phyloP scores from a whole-genome alignment of 768 basidiomycete genomes.

The Hypholoma sublateritium region DNA sequence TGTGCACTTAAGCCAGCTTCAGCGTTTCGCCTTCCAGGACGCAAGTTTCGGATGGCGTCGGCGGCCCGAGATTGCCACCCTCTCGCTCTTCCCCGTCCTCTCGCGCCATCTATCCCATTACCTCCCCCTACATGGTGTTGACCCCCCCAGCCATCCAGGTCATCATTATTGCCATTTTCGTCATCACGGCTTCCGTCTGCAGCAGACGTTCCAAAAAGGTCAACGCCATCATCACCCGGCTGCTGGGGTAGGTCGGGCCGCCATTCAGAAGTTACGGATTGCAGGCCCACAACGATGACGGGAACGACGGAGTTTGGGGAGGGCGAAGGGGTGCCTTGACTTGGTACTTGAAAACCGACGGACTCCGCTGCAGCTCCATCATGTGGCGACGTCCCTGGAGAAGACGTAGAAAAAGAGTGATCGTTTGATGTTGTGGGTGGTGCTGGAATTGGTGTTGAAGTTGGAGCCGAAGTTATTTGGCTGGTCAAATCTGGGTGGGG shows the following conservation, averaged over 20 bases:
- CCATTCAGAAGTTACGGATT: constrained; percentile 60
- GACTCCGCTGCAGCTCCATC: too few relatives aligned
- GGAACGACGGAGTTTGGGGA: constrained; percentile 59
- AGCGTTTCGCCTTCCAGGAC: constrained; percentile 34
- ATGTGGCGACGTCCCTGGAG: too few relatives aligned
- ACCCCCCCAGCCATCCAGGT: constrained; percentile 9
- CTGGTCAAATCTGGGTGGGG: constrained; percentile 25
- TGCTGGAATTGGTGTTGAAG: constrained; percentile 1
- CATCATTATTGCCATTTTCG: constrained; percentile 11
- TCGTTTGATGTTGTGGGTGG: not conserved
- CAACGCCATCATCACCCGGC: constrained; percentile 20
- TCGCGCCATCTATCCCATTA: not conserved
- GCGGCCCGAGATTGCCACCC: constrained; percentile 66
- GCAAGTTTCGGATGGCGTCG: constrained; percentile 56
- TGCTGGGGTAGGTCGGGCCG: constrained; percentile 28
- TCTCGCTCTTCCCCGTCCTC: constrained; percentile 20
- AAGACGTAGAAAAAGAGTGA: too few relatives aligned
- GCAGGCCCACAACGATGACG: constrained; percentile 81
- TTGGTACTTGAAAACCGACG: too few relatives aligned
- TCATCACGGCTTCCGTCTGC: constrained; percentile 2
- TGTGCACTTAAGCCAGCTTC: constrained; percentile 15
- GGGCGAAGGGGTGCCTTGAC: not conserved
- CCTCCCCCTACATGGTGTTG: constrained; percentile 11
- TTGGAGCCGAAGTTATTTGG: not conserved
- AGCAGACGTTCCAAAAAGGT: constrained; percentile 15